phyloP scores from a whole-genome alignment of 768 basidiomycete genomes.

The Termitomyces sp. region DNA sequence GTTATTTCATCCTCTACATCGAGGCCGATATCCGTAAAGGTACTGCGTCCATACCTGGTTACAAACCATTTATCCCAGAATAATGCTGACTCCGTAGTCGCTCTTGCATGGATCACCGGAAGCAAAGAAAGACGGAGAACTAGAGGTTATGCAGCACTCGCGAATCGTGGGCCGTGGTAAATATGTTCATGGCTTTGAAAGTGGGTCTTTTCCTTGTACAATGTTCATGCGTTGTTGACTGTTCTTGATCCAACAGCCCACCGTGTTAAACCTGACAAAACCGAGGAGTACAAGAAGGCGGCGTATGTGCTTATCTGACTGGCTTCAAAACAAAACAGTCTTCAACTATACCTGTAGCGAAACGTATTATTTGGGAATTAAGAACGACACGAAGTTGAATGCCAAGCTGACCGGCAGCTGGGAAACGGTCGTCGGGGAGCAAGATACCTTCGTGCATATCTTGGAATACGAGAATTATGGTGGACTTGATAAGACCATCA shows the following conservation, averaged over 20 bases:
- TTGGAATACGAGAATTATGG: conserved; percentile 93
- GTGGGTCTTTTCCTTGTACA: conserved; percentile 35
- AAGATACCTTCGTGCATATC: conserved; percentile 78
- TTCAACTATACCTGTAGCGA: conserved; percentile 42
- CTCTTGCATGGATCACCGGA: conserved; percentile 92
- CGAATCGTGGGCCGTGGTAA: conserved; percentile 88
- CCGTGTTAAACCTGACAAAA: conserved; percentile 74
- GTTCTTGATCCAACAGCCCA: conserved; percentile 51
- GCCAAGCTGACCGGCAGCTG: conserved; percentile 92
- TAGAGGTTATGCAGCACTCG: conserved; percentile 77
- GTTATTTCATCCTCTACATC: conserved; percentile 22
- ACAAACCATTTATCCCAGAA: conserved; percentile 7
- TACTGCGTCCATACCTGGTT: conserved; percentile 21
- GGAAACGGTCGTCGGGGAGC: conserved; percentile 87
- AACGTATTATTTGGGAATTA: conserved; percentile 77
- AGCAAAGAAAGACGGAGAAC: conserved; percentile 78
- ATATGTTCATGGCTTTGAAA: conserved; percentile 87
- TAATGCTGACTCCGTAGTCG: conserved; percentile 42
- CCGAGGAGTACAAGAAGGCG: conserved; percentile 81
- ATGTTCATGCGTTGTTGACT: neutral
- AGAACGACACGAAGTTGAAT: conserved; percentile 62
- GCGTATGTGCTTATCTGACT: conserved; percentile 52
- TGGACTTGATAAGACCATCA: conserved; percentile 76
- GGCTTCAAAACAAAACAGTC: neutral
- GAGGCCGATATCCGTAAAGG: conserved; percentile 62